Conservation (phyloP, 2,329 filamentous ascomycete genomes). For the Allantophomopsis cytisporea region DNA sequence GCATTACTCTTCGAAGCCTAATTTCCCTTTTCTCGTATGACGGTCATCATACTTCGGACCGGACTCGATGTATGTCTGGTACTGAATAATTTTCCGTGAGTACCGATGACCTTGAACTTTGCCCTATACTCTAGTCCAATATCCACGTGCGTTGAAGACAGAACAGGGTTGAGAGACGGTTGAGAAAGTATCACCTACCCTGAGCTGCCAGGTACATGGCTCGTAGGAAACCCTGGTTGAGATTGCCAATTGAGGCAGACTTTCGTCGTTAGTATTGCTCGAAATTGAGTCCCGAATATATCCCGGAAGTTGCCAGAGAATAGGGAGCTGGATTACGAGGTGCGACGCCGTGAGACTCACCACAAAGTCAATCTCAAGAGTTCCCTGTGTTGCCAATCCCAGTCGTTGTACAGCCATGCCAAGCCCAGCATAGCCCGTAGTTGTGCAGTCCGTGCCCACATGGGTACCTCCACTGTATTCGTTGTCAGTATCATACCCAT, state of each 20-base stretch:
- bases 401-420: conserved; percentile 51
- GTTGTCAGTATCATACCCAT: too few relatives aligned
- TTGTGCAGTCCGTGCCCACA: conserved; percentile 28
- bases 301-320: neutral
- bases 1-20: too few relatives aligned
- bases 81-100: too few relatives aligned
- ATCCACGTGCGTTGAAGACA: too few relatives aligned
- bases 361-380: conserved; percentile 60
- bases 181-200: conserved; percentile 22
- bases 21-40: too few relatives aligned
- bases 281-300: conserved; percentile 3
- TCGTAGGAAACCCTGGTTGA: conserved; percentile 55
- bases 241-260: conserved; percentile 69
- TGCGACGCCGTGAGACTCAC: conserved; percentile 27
- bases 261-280: conserved; percentile 15
- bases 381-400: conserved; percentile 38
- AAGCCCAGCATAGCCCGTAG: conserved; percentile 63
- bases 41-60: too few relatives aligned
- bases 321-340: neutral
- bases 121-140: too few relatives aligned
- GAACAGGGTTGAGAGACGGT: too few relatives aligned
- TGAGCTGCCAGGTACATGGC: conserved; percentile 42
- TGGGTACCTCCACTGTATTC: conserved; percentile 40
- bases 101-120: too few relatives aligned
- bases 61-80: too few relatives aligned